Evolutionary conservation across 768 basidiomycete genomes (phyloP).

Genomic region (Phlegmacium glaucopus): DNA sequence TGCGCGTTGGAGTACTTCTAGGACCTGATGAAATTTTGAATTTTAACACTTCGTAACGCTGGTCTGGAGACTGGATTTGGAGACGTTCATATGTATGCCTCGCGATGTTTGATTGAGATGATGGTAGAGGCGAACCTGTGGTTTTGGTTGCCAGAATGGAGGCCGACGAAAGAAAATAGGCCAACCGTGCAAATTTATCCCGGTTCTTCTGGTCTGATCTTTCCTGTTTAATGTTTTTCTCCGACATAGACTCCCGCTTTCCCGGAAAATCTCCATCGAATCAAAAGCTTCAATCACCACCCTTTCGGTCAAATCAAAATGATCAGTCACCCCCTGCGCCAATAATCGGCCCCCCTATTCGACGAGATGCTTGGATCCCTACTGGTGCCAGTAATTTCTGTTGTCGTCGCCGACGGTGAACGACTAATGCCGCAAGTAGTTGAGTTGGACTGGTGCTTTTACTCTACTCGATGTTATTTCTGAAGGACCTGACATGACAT

Average conservation of each 20-base stretch:
- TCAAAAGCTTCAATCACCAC: too few relatives aligned
- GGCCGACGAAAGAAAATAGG: too few relatives aligned
- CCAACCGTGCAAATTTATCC: too few relatives aligned
- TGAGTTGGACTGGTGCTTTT: background rate
- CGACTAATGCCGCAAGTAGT: background rate
- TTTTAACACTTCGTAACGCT: background rate
- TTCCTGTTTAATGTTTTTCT: too few relatives aligned
- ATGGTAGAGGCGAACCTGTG: background rate
- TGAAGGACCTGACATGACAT: too few relatives aligned
- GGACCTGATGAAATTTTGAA: slow-evolving; percentile 1
- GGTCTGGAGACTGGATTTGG: background rate
- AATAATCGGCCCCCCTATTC: background rate
- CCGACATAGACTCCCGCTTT: too few relatives aligned
- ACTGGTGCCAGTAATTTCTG: background rate
- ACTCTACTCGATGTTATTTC: background rate
- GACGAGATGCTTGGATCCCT: too few relatives aligned
- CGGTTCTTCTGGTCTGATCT: too few relatives aligned
- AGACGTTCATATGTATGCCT: background rate
- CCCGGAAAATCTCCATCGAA: too few relatives aligned
- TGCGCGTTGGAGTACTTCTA: slow-evolving; percentile 10
- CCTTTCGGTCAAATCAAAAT: too few relatives aligned
- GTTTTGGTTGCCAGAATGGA: too few relatives aligned
- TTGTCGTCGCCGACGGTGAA: background rate
- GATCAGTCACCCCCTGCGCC: background rate
- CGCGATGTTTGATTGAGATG: too few relatives aligned